Evolutionary conservation across 352 stramenopile species (phyloP).

Genomic region (Thraustochytrium striatum): DNA sequence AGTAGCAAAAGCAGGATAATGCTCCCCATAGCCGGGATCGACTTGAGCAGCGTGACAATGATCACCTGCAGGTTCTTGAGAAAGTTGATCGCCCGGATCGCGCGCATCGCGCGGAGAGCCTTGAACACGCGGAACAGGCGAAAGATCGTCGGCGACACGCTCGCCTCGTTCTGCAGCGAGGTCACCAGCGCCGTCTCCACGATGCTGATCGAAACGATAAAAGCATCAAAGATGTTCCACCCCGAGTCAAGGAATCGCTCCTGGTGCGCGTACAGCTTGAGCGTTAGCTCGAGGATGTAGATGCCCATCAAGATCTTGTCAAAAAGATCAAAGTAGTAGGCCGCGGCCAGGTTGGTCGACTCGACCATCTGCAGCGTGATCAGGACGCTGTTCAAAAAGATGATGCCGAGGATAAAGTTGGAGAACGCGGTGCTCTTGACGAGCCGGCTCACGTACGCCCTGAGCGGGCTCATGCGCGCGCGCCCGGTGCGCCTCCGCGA

Average conservation of each 20-base stretch:
- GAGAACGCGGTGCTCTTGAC: constrained; percentile 37
- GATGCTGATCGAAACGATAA: constrained; percentile 38
- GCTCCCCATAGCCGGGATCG: constrained; percentile 36
- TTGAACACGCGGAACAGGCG: constrained; percentile 41
- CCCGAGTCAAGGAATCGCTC: constrained; percentile 38
- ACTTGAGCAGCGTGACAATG: constrained; percentile 25
- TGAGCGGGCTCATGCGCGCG: constrained; percentile 38
- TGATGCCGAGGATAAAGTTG: constrained; percentile 39
- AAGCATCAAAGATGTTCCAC: constrained; percentile 49
- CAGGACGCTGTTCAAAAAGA: constrained; percentile 42
- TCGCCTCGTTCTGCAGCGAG: constrained; percentile 24
- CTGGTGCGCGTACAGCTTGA: constrained; percentile 41
- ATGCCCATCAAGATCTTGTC: constrained; percentile 47
- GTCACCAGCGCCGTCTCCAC: constrained; percentile 40
- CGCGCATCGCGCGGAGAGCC: constrained; percentile 41
- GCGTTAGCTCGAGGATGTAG: constrained; percentile 30
- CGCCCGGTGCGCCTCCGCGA: too few species aligned
- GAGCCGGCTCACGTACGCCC: constrained; percentile 7
- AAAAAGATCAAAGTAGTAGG: constrained; percentile 42
- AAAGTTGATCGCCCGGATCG: constrained; percentile 38
- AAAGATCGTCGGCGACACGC: constrained; percentile 35
- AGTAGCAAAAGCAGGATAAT: constrained; percentile 43
- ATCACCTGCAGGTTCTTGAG: constrained; percentile 39
- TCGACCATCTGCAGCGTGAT: constrained; percentile 43
- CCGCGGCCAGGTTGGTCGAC: constrained; percentile 17